phyloP scores from a whole-genome alignment of 163 green algal species.

The Scenedesmus sp. region DNA sequence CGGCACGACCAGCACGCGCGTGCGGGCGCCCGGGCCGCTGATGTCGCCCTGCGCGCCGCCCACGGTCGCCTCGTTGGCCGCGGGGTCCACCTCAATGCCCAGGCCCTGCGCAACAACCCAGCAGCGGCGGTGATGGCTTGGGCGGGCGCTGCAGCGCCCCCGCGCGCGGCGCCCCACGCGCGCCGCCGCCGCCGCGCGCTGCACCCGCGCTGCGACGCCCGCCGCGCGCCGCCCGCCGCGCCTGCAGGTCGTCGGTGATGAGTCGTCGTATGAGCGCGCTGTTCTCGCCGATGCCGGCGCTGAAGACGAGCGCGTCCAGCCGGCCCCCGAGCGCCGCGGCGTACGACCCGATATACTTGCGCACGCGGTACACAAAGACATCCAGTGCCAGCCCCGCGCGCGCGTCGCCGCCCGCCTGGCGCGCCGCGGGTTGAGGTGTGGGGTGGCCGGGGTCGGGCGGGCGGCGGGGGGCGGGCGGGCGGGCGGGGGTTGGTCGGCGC shows the following conservation, averaged over 20 bases:
- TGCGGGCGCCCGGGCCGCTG: constrained; percentile 48
- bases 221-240: constrained; percentile 1
- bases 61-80: constrained; percentile 64
- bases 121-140: no score
- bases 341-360: constrained; percentile 93
- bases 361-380: constrained; percentile 80
- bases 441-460: no score
- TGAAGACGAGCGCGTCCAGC: constrained; percentile 65
- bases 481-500: no score
- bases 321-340: constrained; percentile 74
- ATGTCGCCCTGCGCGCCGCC: constrained; percentile 68
- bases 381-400: constrained; percentile 57
- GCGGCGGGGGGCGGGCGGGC: no score
- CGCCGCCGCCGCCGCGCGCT: not conserved
- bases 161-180: no score
- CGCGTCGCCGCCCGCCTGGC: constrained; percentile 29
- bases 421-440: no score
- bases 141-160: no score
- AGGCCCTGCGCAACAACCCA: constrained; percentile 50
- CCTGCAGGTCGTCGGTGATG: constrained; percentile 59
- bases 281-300: constrained; percentile 87
- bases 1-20: constrained; percentile 80
- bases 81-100: constrained; percentile 75
- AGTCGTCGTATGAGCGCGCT: constrained; percentile 59
- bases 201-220: no score